Base-by-base conservation (phyloP, 192 early-diverging fungal species). In the Tieghemiomyces parasiticus region DNA sequence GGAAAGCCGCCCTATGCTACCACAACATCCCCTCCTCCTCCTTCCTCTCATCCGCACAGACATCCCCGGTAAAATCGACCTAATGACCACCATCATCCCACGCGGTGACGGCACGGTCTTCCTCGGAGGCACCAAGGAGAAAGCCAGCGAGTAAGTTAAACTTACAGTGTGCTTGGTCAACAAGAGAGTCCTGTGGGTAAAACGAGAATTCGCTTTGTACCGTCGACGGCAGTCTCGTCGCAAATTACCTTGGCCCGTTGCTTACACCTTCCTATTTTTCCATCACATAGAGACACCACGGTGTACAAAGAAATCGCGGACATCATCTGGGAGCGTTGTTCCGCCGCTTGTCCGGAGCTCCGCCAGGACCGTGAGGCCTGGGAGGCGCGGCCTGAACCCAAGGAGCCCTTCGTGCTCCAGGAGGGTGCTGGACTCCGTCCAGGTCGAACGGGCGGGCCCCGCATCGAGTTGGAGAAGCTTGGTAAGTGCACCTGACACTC, bases 101-200 rank as follows among this genome's bases (percentile, higher is more conserved):
- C 71, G 71, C 12, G 65, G 67, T 30, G 59, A 73, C 28, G 71
- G 63, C 3, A 69, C 65, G 4, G 71, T 66, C 6, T 51, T 73
- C 46, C 47, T 73, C n/a, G 71, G 71, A 14, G 71, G 71, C 8
- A 65, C 73, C 0, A 46, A 62, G 0, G 71, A 69, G 30, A 62
- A 29, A 1, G 29, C 51, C 35, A 47, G 60, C 46, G 67, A 66
- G 78, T 50, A 50, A 50, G 49, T 50, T 28, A 26, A 3, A 20
- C 26, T 26, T 19, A 42, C 16, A 16, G 38, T 10, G 38, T 42
- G 8, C 38, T 6, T 42, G 16, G 38, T 10, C n/a, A n/a, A n/a
- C n/a, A n/a, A n/a, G n/a, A n/a, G n/a, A n/a, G n/a, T n/a, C n/a
- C n/a, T n/a, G n/a, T n/a, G n/a, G n/a, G n/a, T n/a, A n/a, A n/a